phyloP scores from a whole-genome alignment of 2,329 filamentous ascomycete species.

The Aaosphaeria arxii region DNA sequence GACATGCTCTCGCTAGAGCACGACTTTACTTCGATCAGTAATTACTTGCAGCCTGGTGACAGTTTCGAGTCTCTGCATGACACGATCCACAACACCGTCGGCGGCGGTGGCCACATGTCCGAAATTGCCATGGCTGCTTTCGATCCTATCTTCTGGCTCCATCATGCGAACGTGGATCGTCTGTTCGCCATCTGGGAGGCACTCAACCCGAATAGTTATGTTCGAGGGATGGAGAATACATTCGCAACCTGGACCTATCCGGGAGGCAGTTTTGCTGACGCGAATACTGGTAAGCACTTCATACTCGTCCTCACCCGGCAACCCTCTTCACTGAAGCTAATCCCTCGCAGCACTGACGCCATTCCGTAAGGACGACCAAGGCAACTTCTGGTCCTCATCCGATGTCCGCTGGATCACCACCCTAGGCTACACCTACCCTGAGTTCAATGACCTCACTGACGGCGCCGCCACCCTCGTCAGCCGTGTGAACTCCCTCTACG shows the following conservation, averaged over 20 bases:
- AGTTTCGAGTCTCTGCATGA: slow-evolving; percentile 28
- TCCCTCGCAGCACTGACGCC: slow-evolving; percentile 54
- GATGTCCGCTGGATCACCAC: slow-evolving; percentile 55
- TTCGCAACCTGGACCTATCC: slow-evolving; percentile 60
- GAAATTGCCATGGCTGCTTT: slow-evolving; percentile 72
- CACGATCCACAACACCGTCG: slow-evolving; percentile 24
- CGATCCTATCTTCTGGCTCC: slow-evolving; percentile 76
- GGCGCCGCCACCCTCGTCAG: slow-evolving; percentile 40
- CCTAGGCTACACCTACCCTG: slow-evolving; percentile 75
- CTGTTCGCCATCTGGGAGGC: slow-evolving; percentile 75
- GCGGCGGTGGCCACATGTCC: slow-evolving; percentile 39
- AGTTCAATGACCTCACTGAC: slow-evolving; percentile 46
- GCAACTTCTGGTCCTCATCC: slow-evolving; percentile 67
- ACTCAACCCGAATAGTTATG: slow-evolving; percentile 66
- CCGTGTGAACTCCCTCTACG: slow-evolving; percentile 62
- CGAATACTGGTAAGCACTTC: slow-evolving; percentile 45
- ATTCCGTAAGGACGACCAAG: slow-evolving; percentile 58
- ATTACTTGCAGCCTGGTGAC: slow-evolving; percentile 57
- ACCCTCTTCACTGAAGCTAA: neutral
- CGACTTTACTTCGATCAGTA: slow-evolving; percentile 54
- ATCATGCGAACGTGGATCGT: slow-evolving; percentile 73
- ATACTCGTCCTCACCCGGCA: neutral
- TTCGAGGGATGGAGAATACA: slow-evolving; percentile 54
- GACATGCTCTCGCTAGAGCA: slow-evolving; percentile 57
- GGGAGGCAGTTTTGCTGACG: slow-evolving; percentile 53